Conservation (phyloP, 2,329 filamentous ascomycete genomes). For the Aspergillus caelatus region DNA sequence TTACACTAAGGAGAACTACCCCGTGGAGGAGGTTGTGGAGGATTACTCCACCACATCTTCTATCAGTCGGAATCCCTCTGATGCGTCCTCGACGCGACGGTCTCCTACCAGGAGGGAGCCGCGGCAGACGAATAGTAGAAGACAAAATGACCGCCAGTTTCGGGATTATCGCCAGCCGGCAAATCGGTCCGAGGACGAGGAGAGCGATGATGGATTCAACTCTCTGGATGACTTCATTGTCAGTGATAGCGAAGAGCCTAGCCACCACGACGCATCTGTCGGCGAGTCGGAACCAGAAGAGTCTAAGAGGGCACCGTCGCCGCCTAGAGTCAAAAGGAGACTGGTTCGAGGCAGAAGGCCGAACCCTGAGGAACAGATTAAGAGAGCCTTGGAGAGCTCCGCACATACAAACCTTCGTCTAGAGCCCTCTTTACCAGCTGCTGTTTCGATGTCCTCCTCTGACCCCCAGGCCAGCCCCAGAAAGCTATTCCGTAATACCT, state of each 20-base stretch:
- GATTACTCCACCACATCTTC: constrained; percentile 16
- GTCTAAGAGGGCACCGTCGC: constrained; percentile 19
- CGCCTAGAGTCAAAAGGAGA: constrained; percentile 31
- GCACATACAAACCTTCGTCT: constrained; percentile 18
- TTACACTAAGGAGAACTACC: constrained; percentile 41
- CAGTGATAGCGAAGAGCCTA: constrained; percentile 43
- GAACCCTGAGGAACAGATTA: constrained; percentile 19
- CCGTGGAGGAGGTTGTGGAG: constrained; percentile 28
- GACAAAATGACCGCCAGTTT: constrained; percentile 15
- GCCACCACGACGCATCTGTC: constrained; percentile 36
- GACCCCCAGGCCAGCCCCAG: constrained; percentile 19
- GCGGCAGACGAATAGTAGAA: constrained; percentile 14
- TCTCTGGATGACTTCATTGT: constrained; percentile 47
- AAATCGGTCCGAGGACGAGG: constrained; percentile 26
- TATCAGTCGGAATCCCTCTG: constrained; percentile 22
- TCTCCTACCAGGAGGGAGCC: constrained; percentile 23
- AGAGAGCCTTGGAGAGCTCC: constrained; percentile 16
- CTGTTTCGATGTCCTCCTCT: constrained; percentile 20
- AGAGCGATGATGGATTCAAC: constrained; percentile 35
- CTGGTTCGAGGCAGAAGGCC: constrained; percentile 40
- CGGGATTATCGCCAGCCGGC: constrained; percentile 24
- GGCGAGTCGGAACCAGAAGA: constrained; percentile 33
- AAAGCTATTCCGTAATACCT: constrained; percentile 24
- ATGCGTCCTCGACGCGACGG: constrained; percentile 22
- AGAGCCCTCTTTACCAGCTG: constrained; percentile 25